Evolutionary conservation across 306 rosid genomes (phyloP), one percentile per base, ranked within the genome.

Genomic region (Astragalus membranaceus): DNA sequence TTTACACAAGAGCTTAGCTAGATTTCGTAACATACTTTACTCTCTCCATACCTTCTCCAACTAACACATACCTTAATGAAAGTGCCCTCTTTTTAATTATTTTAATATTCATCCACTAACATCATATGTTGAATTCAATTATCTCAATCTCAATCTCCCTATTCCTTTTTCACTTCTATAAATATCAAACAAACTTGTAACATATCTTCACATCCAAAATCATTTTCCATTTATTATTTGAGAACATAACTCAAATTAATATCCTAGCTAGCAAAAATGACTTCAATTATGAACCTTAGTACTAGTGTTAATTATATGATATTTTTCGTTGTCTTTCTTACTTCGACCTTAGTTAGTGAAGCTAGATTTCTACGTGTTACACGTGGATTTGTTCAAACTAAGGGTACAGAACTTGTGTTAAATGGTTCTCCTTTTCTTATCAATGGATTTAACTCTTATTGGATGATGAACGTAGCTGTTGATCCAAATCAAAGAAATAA

Each of bases 371-470:
- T 43, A 4, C 12, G 5, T 0, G 9, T 11, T 23, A 33, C 67
- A 56, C 50, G 56, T 11, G 77, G 39, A 10, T 84, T 84, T 76
- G 87, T 82, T 64, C 59, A 69, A 68, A 75, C 77, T 4, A 70
- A 56, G 0, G 84, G 80, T 44, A 65, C 79, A 32, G 79, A 70
- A 7, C 77, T 85, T 50, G 48, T 60, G 35, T 17, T 79, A 0
- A 69, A 79, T 43, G 79, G 74, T 0, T 68, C 77, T 3, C 75
- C 85, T 0, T 85, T 81, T 64, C 10, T 79, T 11, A 74, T 85
- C 77, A 83, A 85, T 4, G 94, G 90, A 0, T 88, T 85, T 67
- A 88, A 88, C 78, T 79, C 88, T 4, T 85, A 83, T 3, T 83
- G 90, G 94, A 79, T 85, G 85, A 77, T 83, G 88, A 41, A 64